These are phyloP conservation scores for Teratosphaeriaceae sp. DNA, from an alignment of 2,329 filamentous ascomycete genomes.

Conservation along the genomic window DNA sequence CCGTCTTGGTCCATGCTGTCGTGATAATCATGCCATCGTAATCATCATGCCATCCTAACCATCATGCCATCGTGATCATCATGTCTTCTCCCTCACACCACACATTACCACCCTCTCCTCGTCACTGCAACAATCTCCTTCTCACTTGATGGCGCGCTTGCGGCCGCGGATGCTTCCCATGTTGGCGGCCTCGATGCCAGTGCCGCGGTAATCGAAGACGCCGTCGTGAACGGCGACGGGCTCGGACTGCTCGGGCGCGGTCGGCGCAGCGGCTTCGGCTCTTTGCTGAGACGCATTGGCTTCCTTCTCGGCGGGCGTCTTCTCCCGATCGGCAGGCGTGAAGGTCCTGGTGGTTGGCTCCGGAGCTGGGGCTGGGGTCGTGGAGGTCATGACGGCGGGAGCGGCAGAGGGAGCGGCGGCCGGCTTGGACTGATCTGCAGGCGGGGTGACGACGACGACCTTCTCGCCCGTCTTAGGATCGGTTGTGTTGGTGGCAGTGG, in stretches of 20 bases:
- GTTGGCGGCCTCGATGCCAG: constrained; percentile 14
- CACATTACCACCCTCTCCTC: background rate
- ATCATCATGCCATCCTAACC: no score
- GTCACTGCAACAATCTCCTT: background rate
- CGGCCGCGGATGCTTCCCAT: constrained; percentile 19
- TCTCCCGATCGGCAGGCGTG: background rate
- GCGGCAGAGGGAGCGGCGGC: no score
- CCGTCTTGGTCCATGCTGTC: no score
- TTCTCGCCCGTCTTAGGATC: background rate
- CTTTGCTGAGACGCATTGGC: background rate
- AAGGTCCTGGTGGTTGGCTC: background rate
- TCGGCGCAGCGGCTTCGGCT: background rate
- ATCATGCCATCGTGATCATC: no score
- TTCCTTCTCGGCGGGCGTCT: constrained; percentile 1
- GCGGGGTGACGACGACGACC: background rate
- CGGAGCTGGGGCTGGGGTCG: background rate
- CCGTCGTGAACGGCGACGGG: constrained; percentile 15
- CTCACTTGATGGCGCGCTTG: background rate
- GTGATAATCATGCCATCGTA: no score
- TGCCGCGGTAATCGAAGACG: constrained; percentile 9
- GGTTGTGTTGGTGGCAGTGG: background rate
- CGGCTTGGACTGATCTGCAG: no score
- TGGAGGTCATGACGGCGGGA: background rate
- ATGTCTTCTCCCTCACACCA: background rate
- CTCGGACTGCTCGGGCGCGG: constrained; percentile 7